phyloP scores from a whole-genome alignment of 2,329 filamentous ascomycete genomes.

The Monilinia polystroma region DNA sequence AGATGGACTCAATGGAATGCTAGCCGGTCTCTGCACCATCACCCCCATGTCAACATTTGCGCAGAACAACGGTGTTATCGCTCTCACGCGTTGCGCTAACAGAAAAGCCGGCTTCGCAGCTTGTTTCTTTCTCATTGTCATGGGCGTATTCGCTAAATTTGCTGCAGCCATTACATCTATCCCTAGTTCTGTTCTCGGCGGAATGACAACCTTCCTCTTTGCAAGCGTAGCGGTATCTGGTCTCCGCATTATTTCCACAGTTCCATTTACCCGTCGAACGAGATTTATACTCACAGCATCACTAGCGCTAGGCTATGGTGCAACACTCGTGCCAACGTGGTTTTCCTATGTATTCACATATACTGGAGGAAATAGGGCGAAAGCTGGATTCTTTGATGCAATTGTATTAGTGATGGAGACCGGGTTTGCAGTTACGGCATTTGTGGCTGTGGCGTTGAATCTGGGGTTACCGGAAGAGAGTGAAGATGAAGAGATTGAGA shows the following conservation, averaged over 20 bases:
- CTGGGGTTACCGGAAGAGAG: slow-evolving; percentile 70
- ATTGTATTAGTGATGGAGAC: slow-evolving; percentile 72
- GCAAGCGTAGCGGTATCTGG: slow-evolving; percentile 73
- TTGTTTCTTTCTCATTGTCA: slow-evolving; percentile 73
- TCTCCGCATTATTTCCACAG: slow-evolving; percentile 69
- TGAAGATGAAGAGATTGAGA: slow-evolving; percentile 55
- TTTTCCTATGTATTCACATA: slow-evolving; percentile 74
- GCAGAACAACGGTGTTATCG: slow-evolving; percentile 83
- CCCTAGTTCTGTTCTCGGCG: slow-evolving; percentile 63
- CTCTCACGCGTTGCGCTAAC: slow-evolving; percentile 77
- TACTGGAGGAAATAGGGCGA: slow-evolving; percentile 61
- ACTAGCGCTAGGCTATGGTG: slow-evolving; percentile 70
- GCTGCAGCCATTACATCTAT: slow-evolving; percentile 77
- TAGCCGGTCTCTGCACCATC: slow-evolving; percentile 75
- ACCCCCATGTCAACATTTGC: slow-evolving; percentile 79
- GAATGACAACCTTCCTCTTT: slow-evolving; percentile 81
- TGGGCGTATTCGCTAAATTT: slow-evolving; percentile 82
- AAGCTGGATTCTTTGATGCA: slow-evolving; percentile 73
- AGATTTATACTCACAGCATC: slow-evolving; percentile 79
- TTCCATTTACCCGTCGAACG: slow-evolving; percentile 74
- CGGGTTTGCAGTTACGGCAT: slow-evolving; percentile 71
- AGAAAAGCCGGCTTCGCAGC: slow-evolving; percentile 76
- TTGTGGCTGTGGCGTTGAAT: slow-evolving; percentile 61
- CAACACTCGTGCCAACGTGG: slow-evolving; percentile 65
- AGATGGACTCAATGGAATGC: slow-evolving; percentile 72